Evolutionary conservation across 805 yeast genomes (phyloP), one percentile per base, ranked within the genome.

Genomic region (Maudiozyma pseudohumilis): DNA sequence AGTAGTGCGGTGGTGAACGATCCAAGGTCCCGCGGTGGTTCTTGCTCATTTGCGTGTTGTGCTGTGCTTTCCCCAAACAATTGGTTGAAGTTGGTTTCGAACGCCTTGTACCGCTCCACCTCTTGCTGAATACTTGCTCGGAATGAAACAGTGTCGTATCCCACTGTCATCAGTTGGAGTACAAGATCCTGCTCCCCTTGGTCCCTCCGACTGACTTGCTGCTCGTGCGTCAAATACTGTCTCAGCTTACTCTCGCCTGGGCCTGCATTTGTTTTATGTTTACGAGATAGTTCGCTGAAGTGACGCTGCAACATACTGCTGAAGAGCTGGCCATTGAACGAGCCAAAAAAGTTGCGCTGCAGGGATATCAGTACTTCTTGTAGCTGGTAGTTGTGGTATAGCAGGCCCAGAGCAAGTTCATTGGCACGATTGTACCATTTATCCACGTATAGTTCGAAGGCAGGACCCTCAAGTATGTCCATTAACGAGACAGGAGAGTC

Each of bases 371-470:
- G 47, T 36, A 82, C 58, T 1, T 52, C 53, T 0, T 52, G 46
- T 13, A 89, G 63, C 23, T 73, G 60, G 48, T 72, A 83, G 0
- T 89, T 86, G 11, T 70, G 63, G 39, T 73, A 68, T 22, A 83
- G 63, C 30, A 88, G 56, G 26, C 69, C 64, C 41, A 79, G 55
- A 15, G 86, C 63, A 17, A 75, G 52, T 22, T 59, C 60, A 54
- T 87, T 88, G 0, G 96, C 87, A 29, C 80, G 64, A 8, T 63
- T 50, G 47, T 81, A 85, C 28, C 83, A 80, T 17, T 68, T 65
- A 33, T 75, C 68, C 13, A 89, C 65, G 32, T 70, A 72, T 18
- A 75, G 53, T 30, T 70, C 67, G 19, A 88, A 60, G 45, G 71
- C 70, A 0, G 67, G 52, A 19, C 69, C 54, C 27, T 58, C 56